Base-by-base conservation (phyloP, 441 rosid species). In the California macrophylla region DNA sequence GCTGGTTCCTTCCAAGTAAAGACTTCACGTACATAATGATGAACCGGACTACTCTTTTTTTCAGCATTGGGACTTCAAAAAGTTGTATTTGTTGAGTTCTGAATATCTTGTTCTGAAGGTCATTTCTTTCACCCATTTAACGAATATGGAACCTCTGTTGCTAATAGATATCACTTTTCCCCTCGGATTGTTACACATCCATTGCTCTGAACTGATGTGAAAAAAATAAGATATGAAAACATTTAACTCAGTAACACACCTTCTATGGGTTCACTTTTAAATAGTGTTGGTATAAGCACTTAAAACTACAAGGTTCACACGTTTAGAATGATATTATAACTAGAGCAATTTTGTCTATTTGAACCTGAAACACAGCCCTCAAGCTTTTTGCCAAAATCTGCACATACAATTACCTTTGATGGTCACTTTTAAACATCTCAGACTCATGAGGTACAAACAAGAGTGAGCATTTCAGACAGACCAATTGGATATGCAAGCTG, bases 401-500 rank as follows among this genome's bases (percentile, higher is more conserved):
- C 3, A 15, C 16, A 18, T 18, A 1, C 10, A 1, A 20, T 6
- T 18, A 52, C 12, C 21, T 8, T 50, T 6, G 21, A 50, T 50
- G 58, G 58, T 13, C 1, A 6, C 58, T 42, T 50, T 18, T 50
- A 50, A n/a, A 16, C 58, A 50, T 50, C 58, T 50, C 58, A n/a
- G 23, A 16, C 23, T 50, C 58, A 50, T 6, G 6, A n/a, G 58
- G 6, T 0, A 16, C 23, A 13, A 64, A 63, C 13, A 20, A 20
- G 60, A 68, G 74, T 71, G 73, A 45, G 15, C 20, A 38, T 38
- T 3, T 18, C 15, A n/a, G n/a, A 24, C 54, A 12, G 21, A 29
- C 71, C 78, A 76, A 73, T 50, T 47, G 61, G 72, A 85, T 56
- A 75, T 78, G 72, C 70, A 42, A 66, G 74, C 47, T 66, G 68